Evolutionary conservation across 2,329 filamentous ascomycete genomes (phyloP).

Genomic region (Dendrostoma leiphaemia): DNA sequence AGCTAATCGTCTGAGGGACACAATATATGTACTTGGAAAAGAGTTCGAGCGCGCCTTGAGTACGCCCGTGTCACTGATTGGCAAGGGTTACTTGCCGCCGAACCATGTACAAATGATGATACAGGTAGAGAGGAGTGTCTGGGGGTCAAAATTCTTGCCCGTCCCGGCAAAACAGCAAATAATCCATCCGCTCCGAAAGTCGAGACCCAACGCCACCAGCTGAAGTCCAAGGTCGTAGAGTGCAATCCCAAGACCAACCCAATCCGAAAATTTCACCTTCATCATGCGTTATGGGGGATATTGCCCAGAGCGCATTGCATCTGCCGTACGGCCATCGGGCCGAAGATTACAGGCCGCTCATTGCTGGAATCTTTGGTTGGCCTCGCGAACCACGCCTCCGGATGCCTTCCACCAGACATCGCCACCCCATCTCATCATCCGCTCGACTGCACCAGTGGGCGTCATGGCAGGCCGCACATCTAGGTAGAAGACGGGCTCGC

Average conservation of each 20-base stretch:
- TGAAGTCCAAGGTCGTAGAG: not conserved
- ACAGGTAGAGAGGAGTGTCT: slow-evolving; percentile 1
- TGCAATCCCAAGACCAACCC: not conserved
- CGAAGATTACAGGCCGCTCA: not conserved
- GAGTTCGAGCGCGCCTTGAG: not conserved
- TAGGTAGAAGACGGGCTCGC: slow-evolving; percentile 92
- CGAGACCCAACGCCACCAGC: not conserved
- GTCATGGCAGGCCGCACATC: slow-evolving; percentile 90
- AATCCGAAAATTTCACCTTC: not conserved
- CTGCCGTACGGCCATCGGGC: no score
- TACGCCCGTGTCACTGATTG: not conserved
- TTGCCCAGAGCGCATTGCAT: no score
- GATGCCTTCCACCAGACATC: slow-evolving; percentile 92
- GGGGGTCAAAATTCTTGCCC: not conserved
- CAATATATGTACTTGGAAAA: not conserved
- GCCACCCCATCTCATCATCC: slow-evolving; percentile 83
- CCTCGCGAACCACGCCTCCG: slow-evolving; percentile 64
- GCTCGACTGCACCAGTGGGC: slow-evolving; percentile 75
- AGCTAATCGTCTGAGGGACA: not conserved
- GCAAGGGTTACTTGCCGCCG: not conserved
- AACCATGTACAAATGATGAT: not conserved
- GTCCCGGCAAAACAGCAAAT: not conserved
- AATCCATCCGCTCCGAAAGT: not conserved
- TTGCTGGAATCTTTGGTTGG: slow-evolving; percentile 2
- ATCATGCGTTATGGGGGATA: no score